Evolutionary conservation across 345 rosid genomes (phyloP), one percentile per base, ranked within the genome.

Genomic region (Adansonia digitata): DNA sequence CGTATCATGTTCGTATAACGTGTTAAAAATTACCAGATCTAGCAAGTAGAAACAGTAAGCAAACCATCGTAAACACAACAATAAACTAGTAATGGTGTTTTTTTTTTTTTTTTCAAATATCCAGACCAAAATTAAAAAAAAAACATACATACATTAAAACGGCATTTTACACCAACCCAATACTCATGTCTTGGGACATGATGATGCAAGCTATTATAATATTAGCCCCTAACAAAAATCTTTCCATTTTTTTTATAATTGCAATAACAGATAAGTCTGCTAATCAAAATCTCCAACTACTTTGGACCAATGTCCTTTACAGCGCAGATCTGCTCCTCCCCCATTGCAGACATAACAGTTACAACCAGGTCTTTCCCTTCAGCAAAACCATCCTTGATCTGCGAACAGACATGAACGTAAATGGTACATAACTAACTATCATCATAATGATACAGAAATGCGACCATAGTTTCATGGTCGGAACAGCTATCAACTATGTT

Each of bases 281-380:
- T 46, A 46, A 40, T 57, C 57, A 77, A 53, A 24, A 27, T 65
- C 74, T 29, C n/a, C 18, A 43, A n/a, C n/a, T 70, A 57, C 73
- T 81, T 85, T 2, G 88, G 82, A 27, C 88, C 88, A 79, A 85
- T 83, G 72, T 85, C 88, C 80, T 83, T 85, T 3, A 85, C 85
- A 68, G 85, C 81, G 74, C 84, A 81, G 53, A 85, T 83, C 82
- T 83, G 88, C 73, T 85, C 88, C 78, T 85, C 88, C 37, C 88
- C 88, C 86, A 85, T 85, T 57, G 88, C 75, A 67, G 84, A 79
- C 88, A 85, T 85, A 48, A 85, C 86, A 39, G 81, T 46, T 79
- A 85, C 83, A 75, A 80, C 86, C 72, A 85, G 81, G 69, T 85
- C 86, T 74, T 85, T 83, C 17, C 88, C 88, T 46, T 83, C 86